These are phyloP conservation scores for Piloderma croceum DNA, from an alignment of 768 basidiomycete species.

Conservation along the genomic window DNA sequence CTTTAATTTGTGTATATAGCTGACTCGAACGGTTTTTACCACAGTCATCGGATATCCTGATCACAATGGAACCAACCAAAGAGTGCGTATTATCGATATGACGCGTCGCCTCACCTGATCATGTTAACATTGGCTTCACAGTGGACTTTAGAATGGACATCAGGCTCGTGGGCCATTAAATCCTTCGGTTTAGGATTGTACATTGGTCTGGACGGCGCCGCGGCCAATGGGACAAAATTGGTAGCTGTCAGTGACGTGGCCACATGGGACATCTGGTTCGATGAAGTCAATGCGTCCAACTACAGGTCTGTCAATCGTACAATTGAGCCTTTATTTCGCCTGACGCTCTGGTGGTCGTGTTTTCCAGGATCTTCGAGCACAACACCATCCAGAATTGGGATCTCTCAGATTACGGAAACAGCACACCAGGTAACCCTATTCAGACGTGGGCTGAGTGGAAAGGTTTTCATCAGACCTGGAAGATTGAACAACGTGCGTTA, in stretches of 20 bases:
- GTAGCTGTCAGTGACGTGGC: constrained; percentile 17
- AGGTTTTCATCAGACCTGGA: constrained; percentile 41
- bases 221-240: constrained; percentile 22
- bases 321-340: neutral
- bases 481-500: too few relatives aligned
- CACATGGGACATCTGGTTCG: constrained; percentile 35
- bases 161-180: constrained; percentile 22
- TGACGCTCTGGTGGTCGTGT: constrained; percentile 1
- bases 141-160: constrained; percentile 30
- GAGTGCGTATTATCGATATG: too few relatives aligned
- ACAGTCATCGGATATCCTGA: constrained; percentile 37
- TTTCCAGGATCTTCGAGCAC: constrained; percentile 25
- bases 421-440: constrained; percentile 35
- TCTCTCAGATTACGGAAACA: constrained; percentile 37
- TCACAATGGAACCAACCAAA: constrained; percentile 39
- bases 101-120: too few relatives aligned
- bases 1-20: neutral
- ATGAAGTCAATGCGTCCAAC: constrained; percentile 15
- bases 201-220: constrained; percentile 19
- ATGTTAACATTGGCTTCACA: constrained; percentile 12
- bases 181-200: constrained; percentile 23
- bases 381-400: constrained; percentile 31
- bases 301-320: constrained; percentile 26
- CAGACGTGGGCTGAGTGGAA: constrained; percentile 38
- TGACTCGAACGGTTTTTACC: neutral